phyloP scores from a whole-genome alignment of 495 filamentous ascomycete species.

The Amniculicola lignicola region DNA sequence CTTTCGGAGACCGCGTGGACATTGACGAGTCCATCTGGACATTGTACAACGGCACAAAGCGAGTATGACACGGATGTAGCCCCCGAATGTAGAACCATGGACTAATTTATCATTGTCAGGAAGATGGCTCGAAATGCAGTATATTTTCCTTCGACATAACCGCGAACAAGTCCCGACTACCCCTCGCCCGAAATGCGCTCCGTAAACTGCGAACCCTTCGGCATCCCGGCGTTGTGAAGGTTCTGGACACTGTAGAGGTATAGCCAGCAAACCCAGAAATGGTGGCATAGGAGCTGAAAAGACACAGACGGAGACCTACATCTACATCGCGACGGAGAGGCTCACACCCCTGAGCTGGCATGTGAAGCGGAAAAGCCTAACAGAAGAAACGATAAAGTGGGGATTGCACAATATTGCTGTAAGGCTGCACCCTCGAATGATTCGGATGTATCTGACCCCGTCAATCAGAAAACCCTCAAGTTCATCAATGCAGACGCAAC shows the following conservation, averaged over 20 bases:
- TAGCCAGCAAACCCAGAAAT: neutral
- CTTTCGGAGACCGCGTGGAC: conserved; percentile 85
- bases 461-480: conserved; percentile 72
- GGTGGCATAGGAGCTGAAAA: conserved; percentile 24
- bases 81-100: neutral
- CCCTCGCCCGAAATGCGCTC: conserved; percentile 86
- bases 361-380: conserved; percentile 76
- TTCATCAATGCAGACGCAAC: conserved; percentile 93
- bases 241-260: conserved; percentile 93
- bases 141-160: conserved; percentile 91
- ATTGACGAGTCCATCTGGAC: conserved; percentile 88
- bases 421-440: conserved; percentile 35
- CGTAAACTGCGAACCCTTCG: conserved; percentile 87
- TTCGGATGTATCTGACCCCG: conserved; percentile 2
- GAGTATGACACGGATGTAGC: conserved; percentile 52
- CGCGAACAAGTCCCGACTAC: conserved; percentile 71
- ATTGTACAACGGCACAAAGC: conserved; percentile 84
- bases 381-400: conserved; percentile 91
- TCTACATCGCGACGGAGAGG: conserved; percentile 94
- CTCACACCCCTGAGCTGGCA: conserved; percentile 82
- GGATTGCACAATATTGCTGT: conserved; percentile 83
- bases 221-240: conserved; percentile 90
- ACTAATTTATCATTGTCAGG: conserved; percentile 50
- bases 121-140: conserved; percentile 89
- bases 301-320: conserved; percentile 76